Conservation (phyloP, 768 basidiomycete genomes). For the Leccinum pellstonianum region DNA sequence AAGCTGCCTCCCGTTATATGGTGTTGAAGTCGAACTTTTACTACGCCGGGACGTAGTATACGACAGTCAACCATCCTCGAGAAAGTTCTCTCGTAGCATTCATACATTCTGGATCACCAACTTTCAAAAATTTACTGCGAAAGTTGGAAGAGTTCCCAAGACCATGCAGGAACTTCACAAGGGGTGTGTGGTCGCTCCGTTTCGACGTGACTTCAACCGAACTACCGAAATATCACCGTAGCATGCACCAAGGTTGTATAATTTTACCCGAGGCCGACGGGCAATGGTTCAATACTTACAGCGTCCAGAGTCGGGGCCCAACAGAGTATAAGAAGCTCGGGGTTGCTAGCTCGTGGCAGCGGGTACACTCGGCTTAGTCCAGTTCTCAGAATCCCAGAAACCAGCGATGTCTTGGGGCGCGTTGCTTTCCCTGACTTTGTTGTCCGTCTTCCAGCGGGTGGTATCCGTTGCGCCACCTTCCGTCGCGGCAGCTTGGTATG, state of each 20-base stretch:
- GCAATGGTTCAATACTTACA: background rate
- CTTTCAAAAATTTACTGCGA: background rate
- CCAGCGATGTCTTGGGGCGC: background rate
- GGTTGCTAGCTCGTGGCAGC: background rate
- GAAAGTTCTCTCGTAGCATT: too few species aligned
- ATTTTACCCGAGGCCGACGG: too few species aligned
- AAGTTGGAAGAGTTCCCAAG: background rate
- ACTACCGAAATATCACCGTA: background rate
- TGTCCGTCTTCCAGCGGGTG: background rate
- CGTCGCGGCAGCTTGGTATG: conserved; percentile 59
- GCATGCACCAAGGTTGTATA: background rate
- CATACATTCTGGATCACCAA: background rate
- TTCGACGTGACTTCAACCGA: background rate
- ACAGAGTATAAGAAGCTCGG: conserved; percentile 8
- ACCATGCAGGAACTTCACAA: background rate
- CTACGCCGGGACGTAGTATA: background rate
- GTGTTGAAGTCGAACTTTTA: background rate
- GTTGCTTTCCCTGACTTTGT: background rate
- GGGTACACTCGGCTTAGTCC: background rate
- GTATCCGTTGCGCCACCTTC: background rate
- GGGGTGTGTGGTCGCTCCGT: too few species aligned
- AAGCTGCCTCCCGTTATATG: background rate
- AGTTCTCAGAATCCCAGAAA: background rate
- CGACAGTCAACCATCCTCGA: background rate
- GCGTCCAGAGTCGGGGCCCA: background rate